Evolutionary conservation across 176 grass and related monocot genomes (phyloP).

Genomic region (Paspalum notatum): DNA sequence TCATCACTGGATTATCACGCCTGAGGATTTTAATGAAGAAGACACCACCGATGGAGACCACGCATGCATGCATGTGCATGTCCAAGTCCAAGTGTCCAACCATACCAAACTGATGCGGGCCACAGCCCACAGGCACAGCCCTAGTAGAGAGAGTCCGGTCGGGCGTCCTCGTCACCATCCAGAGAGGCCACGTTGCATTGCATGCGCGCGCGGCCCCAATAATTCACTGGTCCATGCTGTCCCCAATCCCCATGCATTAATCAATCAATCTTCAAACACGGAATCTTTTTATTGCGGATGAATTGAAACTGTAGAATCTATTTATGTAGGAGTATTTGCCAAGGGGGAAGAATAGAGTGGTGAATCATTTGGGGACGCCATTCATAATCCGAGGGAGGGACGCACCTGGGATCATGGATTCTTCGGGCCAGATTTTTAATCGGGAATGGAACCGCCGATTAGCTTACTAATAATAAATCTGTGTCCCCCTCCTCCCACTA

Average conservation of each 20-base stretch:
- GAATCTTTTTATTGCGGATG: background rate
- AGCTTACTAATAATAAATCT: background rate
- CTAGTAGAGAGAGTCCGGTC: no score
- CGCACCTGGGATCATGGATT: background rate
- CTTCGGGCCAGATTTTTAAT: background rate
- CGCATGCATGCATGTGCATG: no score
- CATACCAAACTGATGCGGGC: no score
- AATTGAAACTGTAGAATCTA: background rate
- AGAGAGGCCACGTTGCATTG: slow-evolving; percentile 23
- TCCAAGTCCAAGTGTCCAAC: no score
- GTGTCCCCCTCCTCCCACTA: background rate
- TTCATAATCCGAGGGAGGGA: background rate
- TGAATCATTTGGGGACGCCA: background rate
- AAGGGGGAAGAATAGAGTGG: background rate
- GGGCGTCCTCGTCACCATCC: background rate
- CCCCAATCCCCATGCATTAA: background rate
- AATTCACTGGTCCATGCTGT: background rate
- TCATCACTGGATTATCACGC: no score
- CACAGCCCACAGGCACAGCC: no score
- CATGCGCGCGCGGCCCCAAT: background rate
- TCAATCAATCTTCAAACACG: no score
- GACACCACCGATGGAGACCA: no score
- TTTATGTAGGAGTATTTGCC: background rate
- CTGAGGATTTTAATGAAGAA: no score
- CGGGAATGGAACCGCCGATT: background rate